Evolutionary conservation across 768 basidiomycete genomes (phyloP).

Genomic region (Termitomyces sp.): DNA sequence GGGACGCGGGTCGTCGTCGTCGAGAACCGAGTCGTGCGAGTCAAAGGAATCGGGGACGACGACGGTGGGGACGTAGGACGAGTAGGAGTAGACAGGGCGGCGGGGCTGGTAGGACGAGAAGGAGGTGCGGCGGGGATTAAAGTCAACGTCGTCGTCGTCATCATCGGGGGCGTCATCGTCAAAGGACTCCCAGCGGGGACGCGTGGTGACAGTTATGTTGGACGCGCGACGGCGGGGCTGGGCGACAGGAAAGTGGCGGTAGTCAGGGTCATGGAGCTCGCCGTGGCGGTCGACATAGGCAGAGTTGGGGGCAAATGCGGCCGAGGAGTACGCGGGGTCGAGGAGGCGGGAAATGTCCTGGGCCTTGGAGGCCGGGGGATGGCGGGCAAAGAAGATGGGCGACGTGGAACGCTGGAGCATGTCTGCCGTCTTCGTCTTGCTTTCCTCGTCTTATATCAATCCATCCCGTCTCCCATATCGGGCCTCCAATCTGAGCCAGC

Average conservation of each 20-base stretch:
- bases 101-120: constrained; percentile 8
- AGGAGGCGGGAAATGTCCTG: constrained; percentile 56
- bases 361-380: constrained; percentile 16
- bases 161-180: constrained; percentile 23
- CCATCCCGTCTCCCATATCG: constrained; percentile 8
- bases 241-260: constrained; percentile 50
- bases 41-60: constrained; percentile 23
- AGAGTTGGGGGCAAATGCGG: constrained; percentile 17
- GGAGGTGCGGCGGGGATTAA: constrained; percentile 1
- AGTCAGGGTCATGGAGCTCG: constrained; percentile 64
- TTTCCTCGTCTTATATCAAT: constrained; percentile 4
- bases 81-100: constrained; percentile 9
- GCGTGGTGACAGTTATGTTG: constrained; percentile 5
- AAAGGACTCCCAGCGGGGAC: constrained; percentile 28
- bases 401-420: constrained; percentile 12
- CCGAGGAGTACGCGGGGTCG: constrained; percentile 53
- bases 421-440: background rate
- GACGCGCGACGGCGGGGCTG: constrained; percentile 14
- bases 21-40: constrained; percentile 20
- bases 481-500: constrained; percentile 2
- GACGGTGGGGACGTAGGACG: constrained; percentile 10
- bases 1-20: constrained; percentile 20
- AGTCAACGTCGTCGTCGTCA: constrained; percentile 11
- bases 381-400: constrained; percentile 8
- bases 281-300: constrained; percentile 59